Conservation (phyloP, 257 asterid genomes). For the Przewalskia tangutica region DNA sequence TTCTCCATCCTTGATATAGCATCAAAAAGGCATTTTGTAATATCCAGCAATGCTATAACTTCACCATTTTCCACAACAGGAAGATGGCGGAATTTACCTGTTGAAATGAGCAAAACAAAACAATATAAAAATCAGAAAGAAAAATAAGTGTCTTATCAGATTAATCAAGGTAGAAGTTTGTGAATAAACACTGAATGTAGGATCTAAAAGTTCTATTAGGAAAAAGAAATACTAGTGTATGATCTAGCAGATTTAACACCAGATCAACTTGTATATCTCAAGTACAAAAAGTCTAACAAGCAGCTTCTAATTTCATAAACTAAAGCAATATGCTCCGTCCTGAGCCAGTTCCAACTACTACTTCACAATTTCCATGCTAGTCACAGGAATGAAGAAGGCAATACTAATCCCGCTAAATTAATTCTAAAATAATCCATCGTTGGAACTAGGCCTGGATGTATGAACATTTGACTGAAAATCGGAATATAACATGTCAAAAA, state of each 20-base stretch:
- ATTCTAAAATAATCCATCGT: neutral
- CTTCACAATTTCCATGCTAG: neutral
- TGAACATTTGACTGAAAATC: neutral
- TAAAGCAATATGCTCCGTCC: neutral
- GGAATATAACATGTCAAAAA: neutral
- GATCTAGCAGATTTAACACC: neutral
- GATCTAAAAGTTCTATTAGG: neutral
- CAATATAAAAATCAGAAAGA: neutral
- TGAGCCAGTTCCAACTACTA: neutral
- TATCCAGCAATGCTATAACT: slow-evolving; percentile 86
- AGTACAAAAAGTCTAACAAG: neutral
- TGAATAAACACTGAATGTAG: neutral
- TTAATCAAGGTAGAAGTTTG: neutral
- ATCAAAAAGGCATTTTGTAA: slow-evolving; percentile 92
- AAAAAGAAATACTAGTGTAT: neutral
- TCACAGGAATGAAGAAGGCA: no score
- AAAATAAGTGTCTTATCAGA: neutral
- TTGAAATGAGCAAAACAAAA: slow-evolving; percentile 3
- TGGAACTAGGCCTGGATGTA: neutral
- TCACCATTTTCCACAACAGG: slow-evolving; percentile 99
- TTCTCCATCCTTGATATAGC: slow-evolving; percentile 98
- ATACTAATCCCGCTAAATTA: neutral
- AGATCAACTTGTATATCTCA: neutral
- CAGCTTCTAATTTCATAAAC: neutral
- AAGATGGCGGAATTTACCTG: slow-evolving; percentile 93